Evolutionary conservation across 768 basidiomycete genomes (phyloP).

Genomic region (Lentinula detonsa): DNA sequence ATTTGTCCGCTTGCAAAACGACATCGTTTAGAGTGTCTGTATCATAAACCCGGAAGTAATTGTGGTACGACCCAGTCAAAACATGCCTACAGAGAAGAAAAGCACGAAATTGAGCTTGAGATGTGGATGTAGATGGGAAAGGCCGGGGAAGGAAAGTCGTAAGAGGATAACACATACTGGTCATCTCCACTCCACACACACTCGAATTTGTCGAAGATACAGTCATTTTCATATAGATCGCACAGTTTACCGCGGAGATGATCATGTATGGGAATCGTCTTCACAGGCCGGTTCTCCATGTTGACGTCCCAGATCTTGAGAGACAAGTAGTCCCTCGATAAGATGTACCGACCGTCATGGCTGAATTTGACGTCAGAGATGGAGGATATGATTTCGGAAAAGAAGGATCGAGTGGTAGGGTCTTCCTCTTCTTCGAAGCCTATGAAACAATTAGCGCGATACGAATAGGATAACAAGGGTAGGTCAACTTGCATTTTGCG

Average conservation of each 20-base stretch:
- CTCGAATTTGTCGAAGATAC: constrained; percentile 99
- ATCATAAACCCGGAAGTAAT: constrained; percentile 99
- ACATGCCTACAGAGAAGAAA: constrained; percentile 64
- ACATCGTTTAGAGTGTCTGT: constrained; percentile 82
- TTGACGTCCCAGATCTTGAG: constrained; percentile 99
- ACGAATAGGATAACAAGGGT: not conserved
- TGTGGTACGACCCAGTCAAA: constrained; percentile 99
- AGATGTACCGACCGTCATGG: constrained; percentile 92
- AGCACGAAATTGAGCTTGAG: not conserved
- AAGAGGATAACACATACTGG: constrained; percentile 56
- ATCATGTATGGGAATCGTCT: constrained; percentile 98
- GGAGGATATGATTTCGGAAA: constrained; percentile 99
- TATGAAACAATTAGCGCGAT: constrained; percentile 26
- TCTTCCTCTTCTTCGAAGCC: constrained; percentile 99
- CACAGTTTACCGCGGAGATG: constrained; percentile 96
- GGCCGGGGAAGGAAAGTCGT: not conserved
- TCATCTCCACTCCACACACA: constrained; percentile 97
- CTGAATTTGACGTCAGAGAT: constrained; percentile 99
- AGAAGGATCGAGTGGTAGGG: constrained; percentile 95
- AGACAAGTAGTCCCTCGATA: constrained; percentile 95
- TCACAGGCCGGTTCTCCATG: constrained; percentile 94
- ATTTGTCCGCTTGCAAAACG: constrained; percentile 97
- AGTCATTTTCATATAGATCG: constrained; percentile 98
- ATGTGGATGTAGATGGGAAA: constrained; percentile 1
- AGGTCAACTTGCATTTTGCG: constrained; percentile 77